Evolutionary conservation across 148 eudicot genomes (phyloP).

Genomic region (Fagopyrum tataricum): DNA sequence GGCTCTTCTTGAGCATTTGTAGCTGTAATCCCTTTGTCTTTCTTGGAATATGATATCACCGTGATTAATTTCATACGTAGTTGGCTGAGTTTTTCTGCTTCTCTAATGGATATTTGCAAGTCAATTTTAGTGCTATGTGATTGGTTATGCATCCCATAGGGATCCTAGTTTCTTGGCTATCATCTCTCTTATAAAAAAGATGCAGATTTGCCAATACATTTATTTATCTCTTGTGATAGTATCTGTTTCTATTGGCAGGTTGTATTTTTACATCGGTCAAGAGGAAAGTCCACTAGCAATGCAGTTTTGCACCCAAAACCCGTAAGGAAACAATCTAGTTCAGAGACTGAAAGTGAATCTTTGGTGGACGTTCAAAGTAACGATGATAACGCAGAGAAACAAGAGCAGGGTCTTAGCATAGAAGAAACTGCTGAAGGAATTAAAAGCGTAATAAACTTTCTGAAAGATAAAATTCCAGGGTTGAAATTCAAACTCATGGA

Average conservation of each 20-base stretch:
- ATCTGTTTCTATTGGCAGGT: constrained; percentile 37
- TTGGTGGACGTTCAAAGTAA: constrained; percentile 42
- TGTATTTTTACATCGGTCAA: constrained; percentile 56
- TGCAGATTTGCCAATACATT: background rate
- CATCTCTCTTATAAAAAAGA: background rate
- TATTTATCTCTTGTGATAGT: constrained; percentile 11
- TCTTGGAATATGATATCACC: background rate
- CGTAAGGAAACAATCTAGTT: constrained; percentile 41
- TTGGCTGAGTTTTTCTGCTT: background rate
- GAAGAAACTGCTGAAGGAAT: constrained; percentile 95
- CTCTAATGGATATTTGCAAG: no score
- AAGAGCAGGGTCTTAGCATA: constrained; percentile 48
- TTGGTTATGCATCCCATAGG: background rate
- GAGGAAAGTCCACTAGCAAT: constrained; percentile 36
- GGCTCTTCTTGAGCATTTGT: background rate
- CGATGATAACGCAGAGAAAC: constrained; percentile 57
- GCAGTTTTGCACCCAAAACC: constrained; percentile 51
- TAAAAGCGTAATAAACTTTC: constrained; percentile 78
- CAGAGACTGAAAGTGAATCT: constrained; percentile 42
- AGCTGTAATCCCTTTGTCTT: background rate
- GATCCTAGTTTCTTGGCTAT: background rate
- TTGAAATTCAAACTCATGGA: constrained; percentile 72
- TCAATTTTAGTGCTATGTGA: no score
- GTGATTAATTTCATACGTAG: background rate
- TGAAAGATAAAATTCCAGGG: constrained; percentile 94